Evolutionary conservation across 352 stramenopile species (phyloP).

Genomic region (Globisporangium cederbergense): DNA sequence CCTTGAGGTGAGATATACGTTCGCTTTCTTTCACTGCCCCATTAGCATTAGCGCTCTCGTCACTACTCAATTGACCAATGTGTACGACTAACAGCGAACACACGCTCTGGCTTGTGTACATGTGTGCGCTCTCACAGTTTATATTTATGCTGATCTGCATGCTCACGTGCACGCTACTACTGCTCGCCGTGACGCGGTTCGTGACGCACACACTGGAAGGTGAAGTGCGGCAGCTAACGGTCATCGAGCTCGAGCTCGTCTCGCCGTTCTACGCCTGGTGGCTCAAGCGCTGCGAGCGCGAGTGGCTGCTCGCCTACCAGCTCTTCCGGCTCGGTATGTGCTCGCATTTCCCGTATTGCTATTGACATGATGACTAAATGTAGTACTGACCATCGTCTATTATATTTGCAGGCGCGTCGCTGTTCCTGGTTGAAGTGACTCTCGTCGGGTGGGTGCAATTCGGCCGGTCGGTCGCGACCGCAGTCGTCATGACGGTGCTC

Average conservation of each 20-base stretch:
- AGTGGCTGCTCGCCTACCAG: slow-evolving; percentile 70
- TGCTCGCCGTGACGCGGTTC: slow-evolving; percentile 73
- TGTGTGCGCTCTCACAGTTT: slow-evolving; percentile 33
- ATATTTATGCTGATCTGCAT: slow-evolving; percentile 74
- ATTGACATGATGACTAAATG: background rate
- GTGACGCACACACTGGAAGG: slow-evolving; percentile 78
- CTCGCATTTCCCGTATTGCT: background rate
- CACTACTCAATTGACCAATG: too few relatives aligned
- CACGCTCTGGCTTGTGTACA: too few relatives aligned
- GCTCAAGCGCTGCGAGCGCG: slow-evolving; percentile 59
- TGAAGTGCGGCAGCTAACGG: slow-evolving; percentile 47
- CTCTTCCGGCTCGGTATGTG: slow-evolving; percentile 45
- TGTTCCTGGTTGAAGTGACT: slow-evolving; percentile 58
- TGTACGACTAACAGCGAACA: background rate
- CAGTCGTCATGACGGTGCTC: slow-evolving; percentile 46
- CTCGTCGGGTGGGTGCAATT: slow-evolving; percentile 70
- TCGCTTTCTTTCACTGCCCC: too few relatives aligned
- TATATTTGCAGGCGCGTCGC: slow-evolving; percentile 27
- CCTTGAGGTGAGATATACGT: slow-evolving; percentile 34
- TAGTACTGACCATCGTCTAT: slow-evolving; percentile 5
- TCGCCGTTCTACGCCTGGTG: slow-evolving; percentile 76
- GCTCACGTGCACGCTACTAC: slow-evolving; percentile 64
- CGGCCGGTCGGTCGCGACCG: slow-evolving; percentile 33
- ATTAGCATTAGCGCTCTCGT: too few relatives aligned
- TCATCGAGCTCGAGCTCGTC: slow-evolving; percentile 55